phyloP scores from a whole-genome alignment of 495 filamentous ascomycete species.

The Coniosporium apollinis region DNA sequence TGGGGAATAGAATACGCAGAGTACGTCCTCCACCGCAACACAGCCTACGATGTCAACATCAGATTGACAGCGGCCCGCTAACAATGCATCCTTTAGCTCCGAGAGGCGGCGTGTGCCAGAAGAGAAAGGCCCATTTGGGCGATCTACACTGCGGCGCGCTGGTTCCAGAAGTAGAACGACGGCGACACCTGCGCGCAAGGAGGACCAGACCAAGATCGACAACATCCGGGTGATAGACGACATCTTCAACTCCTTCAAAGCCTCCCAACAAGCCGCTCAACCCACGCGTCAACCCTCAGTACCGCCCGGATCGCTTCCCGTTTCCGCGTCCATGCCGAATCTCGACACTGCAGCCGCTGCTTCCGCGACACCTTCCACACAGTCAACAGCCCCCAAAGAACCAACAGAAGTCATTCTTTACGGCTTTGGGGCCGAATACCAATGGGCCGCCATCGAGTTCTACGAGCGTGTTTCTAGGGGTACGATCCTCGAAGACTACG shows the following conservation, averaged over 20 bases:
- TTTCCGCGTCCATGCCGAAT: too few species aligned
- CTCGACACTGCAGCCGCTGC: not conserved
- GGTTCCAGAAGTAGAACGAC: slow-evolving; percentile 38
- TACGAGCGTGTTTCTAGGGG: slow-evolving; percentile 61
- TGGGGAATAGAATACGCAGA: slow-evolving; percentile 47
- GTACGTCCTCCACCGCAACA: slow-evolving; percentile 29
- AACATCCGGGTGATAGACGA: slow-evolving; percentile 15
- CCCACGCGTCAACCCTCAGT: not conserved
- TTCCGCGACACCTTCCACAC: not conserved
- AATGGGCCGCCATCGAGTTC: slow-evolving; percentile 73
- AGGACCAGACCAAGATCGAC: slow-evolving; percentile 38
- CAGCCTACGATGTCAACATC: too few species aligned
- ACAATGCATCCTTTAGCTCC: slow-evolving; percentile 1
- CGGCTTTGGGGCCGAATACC: slow-evolving; percentile 55
- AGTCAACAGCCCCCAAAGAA: slow-evolving; percentile 23
- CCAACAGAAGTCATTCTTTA: slow-evolving; percentile 72
- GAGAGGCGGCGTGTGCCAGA: slow-evolving; percentile 36
- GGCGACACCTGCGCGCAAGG: slow-evolving; percentile 37
- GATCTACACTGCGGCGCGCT: slow-evolving; percentile 30
- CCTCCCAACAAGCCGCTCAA: slow-evolving; percentile 1
- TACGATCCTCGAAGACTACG: slow-evolving; percentile 79
- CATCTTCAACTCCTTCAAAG: slow-evolving; percentile 13
- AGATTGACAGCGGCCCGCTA: too few species aligned
- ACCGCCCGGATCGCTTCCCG: too few species aligned
- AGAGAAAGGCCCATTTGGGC: slow-evolving; percentile 49